These are phyloP conservation scores for Suillus luteus DNA, from an alignment of 768 basidiomycete genomes.

Conservation along the genomic window DNA sequence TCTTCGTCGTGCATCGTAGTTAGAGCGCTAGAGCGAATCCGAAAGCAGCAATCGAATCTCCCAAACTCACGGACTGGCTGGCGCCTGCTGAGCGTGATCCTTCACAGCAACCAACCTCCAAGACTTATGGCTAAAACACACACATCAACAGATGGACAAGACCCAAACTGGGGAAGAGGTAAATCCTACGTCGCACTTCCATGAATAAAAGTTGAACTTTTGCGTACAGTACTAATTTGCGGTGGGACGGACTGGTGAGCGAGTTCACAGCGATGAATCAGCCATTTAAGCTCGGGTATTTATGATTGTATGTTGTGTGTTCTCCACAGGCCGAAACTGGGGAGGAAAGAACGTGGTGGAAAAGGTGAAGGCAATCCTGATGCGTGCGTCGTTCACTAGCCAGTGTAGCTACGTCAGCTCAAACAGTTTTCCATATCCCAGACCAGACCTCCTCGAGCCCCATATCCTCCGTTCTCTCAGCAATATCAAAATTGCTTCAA, in stretches of 20 bases:
- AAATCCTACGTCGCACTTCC: conserved; percentile 17
- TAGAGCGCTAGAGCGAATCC: conserved; percentile 33
- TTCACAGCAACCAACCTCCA: conserved; percentile 22
- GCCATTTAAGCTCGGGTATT: conserved; percentile 10
- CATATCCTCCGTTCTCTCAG: conserved; percentile 86
- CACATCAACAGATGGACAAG: conserved; percentile 27
- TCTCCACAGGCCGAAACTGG: conserved; percentile 66
- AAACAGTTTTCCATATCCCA: conserved; percentile 28
- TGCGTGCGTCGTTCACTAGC: conserved; percentile 24
- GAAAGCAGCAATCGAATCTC: conserved; percentile 32
- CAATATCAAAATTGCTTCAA: conserved; percentile 71
- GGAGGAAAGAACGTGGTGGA: conserved; percentile 68
- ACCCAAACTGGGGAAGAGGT: conserved; percentile 49
- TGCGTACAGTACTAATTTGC: conserved; percentile 67
- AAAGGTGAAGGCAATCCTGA: conserved; percentile 43
- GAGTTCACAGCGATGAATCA: conserved; percentile 19
- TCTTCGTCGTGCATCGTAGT: conserved; percentile 23
- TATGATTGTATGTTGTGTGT: conserved; percentile 9
- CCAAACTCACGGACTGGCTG: conserved; percentile 20
- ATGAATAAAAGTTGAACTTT: conserved; percentile 18
- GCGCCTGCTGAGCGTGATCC: conserved; percentile 15
- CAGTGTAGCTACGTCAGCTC: neutral
- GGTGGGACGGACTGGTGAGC: conserved; percentile 87
- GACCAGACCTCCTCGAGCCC: conserved; percentile 86
- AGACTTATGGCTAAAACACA: conserved; percentile 31